Evolutionary conservation across 768 basidiomycete genomes (phyloP), one percentile per base, ranked within the genome.

Genomic region (Naganishia vaughanmartiniae): DNA sequence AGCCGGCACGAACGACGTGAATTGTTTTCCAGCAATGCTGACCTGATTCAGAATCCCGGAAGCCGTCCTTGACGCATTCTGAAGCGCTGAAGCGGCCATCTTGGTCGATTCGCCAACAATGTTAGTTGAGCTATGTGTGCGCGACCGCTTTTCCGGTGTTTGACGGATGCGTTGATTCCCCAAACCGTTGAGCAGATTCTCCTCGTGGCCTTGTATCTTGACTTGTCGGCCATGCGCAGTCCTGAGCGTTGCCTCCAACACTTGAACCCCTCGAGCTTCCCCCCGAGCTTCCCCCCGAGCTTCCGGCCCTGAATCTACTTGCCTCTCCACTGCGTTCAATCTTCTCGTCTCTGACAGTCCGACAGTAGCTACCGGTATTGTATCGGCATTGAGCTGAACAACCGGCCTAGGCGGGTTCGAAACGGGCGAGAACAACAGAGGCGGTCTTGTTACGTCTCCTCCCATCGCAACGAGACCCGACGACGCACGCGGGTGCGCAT

Each of bases 11-110:
- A 60, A 56, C 30, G 68, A 69, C 21, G 68, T n/a, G 34, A 69
- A 69, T 10, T 57, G 68, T 28, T 63, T 46, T n/a, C 68, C 68
- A 1, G 56, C 68, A 24, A 69, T 60, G 30, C 46, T 63, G 60
- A 63, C 60, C 24, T 63, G 60, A 30, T 63, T 63, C 42, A 63
- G 26, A 34, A 63, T 63, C 3, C 60, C 60, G 4, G 60, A 63
- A 26, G 60, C 60, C 60, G 39, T 63, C 39, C 39, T 42, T 26
- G 36, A 39, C 28, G 39, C 60, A 30, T 42, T 63, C 60, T 63
- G 36, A 19, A 63, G 39, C 26, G 60, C 60, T 14, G 60, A 63
- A 14, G 54, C 24, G 30, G 54, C 30, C 54, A 30, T 63, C 42
- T 36, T 42, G n/a, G 60, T 36, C 14, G 57, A 17, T 26, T 24